Evolutionary conservation across 148 eudicot genomes (phyloP), one percentile per base, ranked within the genome.

Genomic region (Spergularia marina): DNA sequence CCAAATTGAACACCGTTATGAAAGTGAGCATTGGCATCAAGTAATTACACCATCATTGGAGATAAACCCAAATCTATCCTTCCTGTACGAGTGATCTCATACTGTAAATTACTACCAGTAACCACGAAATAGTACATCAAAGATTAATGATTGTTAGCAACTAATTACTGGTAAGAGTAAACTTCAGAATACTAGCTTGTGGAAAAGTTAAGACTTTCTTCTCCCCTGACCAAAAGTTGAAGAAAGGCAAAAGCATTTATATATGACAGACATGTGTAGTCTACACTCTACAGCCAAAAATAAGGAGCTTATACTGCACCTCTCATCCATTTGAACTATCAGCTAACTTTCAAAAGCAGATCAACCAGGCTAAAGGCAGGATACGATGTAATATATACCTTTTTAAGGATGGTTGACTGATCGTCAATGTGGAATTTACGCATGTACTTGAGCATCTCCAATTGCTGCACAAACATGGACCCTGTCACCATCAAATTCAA

Each of bases 361-460:
- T 40, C 14, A 68, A 4, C 62, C 40, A n/a, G 39, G 14, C 57
- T 16, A 41, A 71, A 6, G 70, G 16, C 17, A 66, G 53, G 25
- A 12, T 41, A 44, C 18, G 10, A 40, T 41, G 25, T 41, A 30
- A 25, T 10, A 40, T 41, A 18, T 71, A 93, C 98, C 92, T 94
- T 91, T 74, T 89, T 89, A 54, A 94, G 88, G 78, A 94, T 82
- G 58, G 87, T 79, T 66, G 94, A 94, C 65, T 94, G 98, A 62
- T 94, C 97, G 73, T 89, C 94, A 60, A 80, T 30, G 61, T 79
- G 79, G 81, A 83, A 91, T 65, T 86, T 86, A 66, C 98, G 97
- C 93, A 94, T 90, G 74, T 85, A 82, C 80, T 87, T 83, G 51
- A 94, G 82, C 97, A 91, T 94, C 78, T 91, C 91, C 77, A 91